Evolutionary conservation across 768 basidiomycete genomes (phyloP).

Genomic region (Amanita rimosa): DNA sequence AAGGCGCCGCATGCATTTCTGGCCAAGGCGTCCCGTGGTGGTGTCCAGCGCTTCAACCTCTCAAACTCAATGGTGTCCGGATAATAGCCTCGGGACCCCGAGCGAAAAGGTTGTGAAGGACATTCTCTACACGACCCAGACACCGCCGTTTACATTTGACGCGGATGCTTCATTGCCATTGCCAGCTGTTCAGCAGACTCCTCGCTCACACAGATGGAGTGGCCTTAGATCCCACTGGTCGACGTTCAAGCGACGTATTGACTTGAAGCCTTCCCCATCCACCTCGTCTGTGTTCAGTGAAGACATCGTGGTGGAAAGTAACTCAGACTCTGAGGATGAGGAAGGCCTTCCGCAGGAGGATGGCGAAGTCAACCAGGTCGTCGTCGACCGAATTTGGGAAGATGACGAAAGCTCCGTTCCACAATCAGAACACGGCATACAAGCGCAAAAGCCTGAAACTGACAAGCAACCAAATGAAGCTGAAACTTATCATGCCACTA

Average conservation of each 20-base stretch:
- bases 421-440: constrained; percentile 38
- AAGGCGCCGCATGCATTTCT: constrained; percentile 1
- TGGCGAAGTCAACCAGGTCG: constrained; percentile 53
- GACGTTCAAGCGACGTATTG: constrained; percentile 40
- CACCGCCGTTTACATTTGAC: background rate
- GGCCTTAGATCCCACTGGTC: constrained; percentile 27
- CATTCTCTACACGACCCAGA: background rate
- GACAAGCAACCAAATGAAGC: constrained; percentile 21
- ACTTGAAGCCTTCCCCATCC: constrained; percentile 44
- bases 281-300: constrained; percentile 32
- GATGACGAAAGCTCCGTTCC: constrained; percentile 43
- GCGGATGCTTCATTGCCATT: background rate
- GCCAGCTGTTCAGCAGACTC: background rate
- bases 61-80: background rate
- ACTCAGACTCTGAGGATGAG: constrained; percentile 15
- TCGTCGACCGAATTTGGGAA: constrained; percentile 64
- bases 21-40: background rate
- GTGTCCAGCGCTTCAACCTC: background rate
- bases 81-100: background rate
- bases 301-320: constrained; percentile 34
- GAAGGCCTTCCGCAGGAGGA: constrained; percentile 17
- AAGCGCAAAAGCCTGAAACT: constrained; percentile 38
- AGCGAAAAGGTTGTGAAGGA: background rate
- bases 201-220: background rate
- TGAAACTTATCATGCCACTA: constrained; percentile 21